Base-by-base conservation (phyloP, 768 basidiomycete genomes). In the Rubroboletus pulcherrimus region DNA sequence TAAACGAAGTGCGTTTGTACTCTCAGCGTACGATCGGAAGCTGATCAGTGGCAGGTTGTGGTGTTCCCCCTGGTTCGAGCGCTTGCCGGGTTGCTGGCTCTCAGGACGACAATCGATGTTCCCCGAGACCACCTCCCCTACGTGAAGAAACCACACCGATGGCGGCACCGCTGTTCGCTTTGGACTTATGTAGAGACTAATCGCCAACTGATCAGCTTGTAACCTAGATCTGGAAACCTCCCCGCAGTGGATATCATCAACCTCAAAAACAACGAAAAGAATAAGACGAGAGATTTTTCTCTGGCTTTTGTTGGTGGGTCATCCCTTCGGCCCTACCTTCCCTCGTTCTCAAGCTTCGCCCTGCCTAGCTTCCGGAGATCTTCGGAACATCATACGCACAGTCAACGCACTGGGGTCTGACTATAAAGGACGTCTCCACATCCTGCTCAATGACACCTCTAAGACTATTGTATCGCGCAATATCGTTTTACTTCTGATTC, bases 391-490 rank as follows among this genome's bases (percentile, higher is more conserved):
- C 21, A 34, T 81, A 9, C 69, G 64, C 24, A 78, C 76, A 0
- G 57, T 80, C 58, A 81, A 79, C 41, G 58, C 55, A 31, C 67
- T 81, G 15, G 77, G 77, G 0, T 33, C 57, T 4, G 65, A 78
- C 39, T 78, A 76, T 51, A 60, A 63, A 0, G 80, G 80, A 5
- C 58, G 67, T 10, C 60, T 78, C 12, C 67, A 62, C 7, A 66
- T 81, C 29, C 12, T 78, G 2, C 51, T 81, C 54, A 81, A 81
- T 51, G 78, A 80, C 51, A n/a, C 39, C n/a, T 65, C 66, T 7
- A 55, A 63, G 4, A 33, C 46, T 4, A 61, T 73, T 14, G 65
- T 70, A 14, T 61, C 64, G 15, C 75, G 80, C 34, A 80, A 75
- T 51, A 56, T 80, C 14, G 43, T 76, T 6, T 53, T 80, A 21